Base-by-base conservation (phyloP, 2,329 filamentous ascomycete genomes). In the Grosmannia huntii region DNA sequence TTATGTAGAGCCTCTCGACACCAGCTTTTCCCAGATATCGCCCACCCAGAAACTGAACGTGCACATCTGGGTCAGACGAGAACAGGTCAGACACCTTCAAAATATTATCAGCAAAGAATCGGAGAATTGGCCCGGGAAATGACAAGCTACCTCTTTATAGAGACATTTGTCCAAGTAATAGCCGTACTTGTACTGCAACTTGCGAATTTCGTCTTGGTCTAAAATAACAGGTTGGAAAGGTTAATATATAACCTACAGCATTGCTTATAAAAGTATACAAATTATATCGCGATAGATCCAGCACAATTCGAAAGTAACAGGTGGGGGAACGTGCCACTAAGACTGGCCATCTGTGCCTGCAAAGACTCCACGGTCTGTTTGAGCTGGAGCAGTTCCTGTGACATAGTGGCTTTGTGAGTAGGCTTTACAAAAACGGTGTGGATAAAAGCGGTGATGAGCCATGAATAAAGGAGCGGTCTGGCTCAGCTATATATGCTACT, bases 81-180 rank as follows among this genome's bases (percentile, higher is more conserved):
- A 75, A 81, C 65, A 82, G 75, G 55, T 74, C 70, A 16, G 73
- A 71, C 7, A 76, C 74, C 73, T 75, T 60, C 14, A 16, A 38
- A 3, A 4, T 10, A 16, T 38, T 38, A 16, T 38, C 36, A 38
- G 36, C 10, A 3, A 12, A 12, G 10, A 11, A 38, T 38, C 9
- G 12, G 3, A 16, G 36, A 38, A 12, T 6, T 3, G 36, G 3
- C 4, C 51, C 36, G 53, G 23, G 23, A 44, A 10, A 44, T 2
- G 41, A 14, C 14, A 44, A 6, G 14, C 27, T 9, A 75, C 77
- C 69, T 81, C 76, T 61, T 79, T 73, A 67, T 81, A 82, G 1
- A 82, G 70, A 60, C 78, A 82, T 62, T 82, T 82, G 68, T 82
- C 79, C 28, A 82, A 70, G 65, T 81, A 82, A 66, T 82, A 81